Evolutionary conservation across 352 stramenopile genomes (phyloP).

Genomic region (Blastocystis sp.): DNA sequence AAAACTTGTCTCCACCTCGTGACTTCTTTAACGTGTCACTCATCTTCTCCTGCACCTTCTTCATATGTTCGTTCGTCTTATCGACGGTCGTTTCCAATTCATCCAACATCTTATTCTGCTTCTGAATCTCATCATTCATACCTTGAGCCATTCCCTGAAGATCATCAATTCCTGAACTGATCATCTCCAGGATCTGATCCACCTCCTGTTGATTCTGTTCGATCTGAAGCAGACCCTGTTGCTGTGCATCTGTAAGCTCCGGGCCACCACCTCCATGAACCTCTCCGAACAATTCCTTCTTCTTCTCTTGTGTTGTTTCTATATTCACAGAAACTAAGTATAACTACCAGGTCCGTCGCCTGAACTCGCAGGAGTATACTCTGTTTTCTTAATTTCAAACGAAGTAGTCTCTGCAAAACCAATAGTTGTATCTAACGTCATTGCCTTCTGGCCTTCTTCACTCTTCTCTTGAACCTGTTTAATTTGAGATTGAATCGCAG

Average conservation of each 20-base stretch:
- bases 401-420: constrained; percentile 19
- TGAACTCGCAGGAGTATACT: neutral
- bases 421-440: constrained; percentile 58
- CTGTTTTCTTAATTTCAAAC: constrained; percentile 47
- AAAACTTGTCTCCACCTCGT: constrained; percentile 64
- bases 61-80: constrained; percentile 61
- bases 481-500: constrained; percentile 50
- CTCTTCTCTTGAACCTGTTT: constrained; percentile 65
- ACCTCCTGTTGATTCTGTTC: constrained; percentile 66
- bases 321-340: neutral
- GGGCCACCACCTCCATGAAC: constrained; percentile 27
- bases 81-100: constrained; percentile 65
- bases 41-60: constrained; percentile 64
- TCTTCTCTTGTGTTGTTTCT: constrained; percentile 30
- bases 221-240: constrained; percentile 63
- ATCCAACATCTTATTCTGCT: constrained; percentile 68
- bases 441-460: constrained; percentile 64
- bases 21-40: constrained; percentile 55
- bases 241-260: constrained; percentile 61
- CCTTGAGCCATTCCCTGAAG: constrained; percentile 61
- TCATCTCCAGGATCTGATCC: constrained; percentile 67
- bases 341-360: neutral
- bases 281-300: constrained; percentile 60
- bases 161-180: constrained; percentile 60
- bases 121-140: constrained; percentile 64